phyloP scores from a whole-genome alignment of 2,329 filamentous ascomycete species.

The Onygenales sp. region DNA sequence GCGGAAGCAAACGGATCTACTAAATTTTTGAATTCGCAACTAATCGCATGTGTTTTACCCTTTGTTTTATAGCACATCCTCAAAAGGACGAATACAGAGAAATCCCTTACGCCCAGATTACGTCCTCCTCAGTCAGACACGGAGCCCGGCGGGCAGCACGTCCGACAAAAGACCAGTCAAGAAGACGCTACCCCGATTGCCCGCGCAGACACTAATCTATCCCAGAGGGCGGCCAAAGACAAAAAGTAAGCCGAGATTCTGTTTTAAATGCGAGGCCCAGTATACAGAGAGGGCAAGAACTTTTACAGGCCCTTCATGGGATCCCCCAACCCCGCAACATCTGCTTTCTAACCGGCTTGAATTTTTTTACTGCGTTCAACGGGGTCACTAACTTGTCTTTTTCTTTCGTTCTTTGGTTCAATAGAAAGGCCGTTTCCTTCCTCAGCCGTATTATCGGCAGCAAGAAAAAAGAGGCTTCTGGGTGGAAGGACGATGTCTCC shows the following conservation, averaged over 20 bases:
- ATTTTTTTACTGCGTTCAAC: not conserved
- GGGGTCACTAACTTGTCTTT: not conserved
- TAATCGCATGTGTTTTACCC: not conserved
- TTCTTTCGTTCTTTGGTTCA: not conserved
- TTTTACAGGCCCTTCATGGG: not conserved
- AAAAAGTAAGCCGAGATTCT: constrained; percentile 50
- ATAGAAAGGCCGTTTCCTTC: constrained; percentile 80
- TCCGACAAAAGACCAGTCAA: constrained; percentile 21
- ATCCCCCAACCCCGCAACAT: not conserved
- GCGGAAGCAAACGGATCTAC: not conserved
- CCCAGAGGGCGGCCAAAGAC: constrained; percentile 41
- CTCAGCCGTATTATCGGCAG: constrained; percentile 71
- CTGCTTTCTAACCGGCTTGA: not conserved
- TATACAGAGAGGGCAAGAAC: not conserved
- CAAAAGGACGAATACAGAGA: constrained; percentile 57
- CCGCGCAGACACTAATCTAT: constrained; percentile 5
- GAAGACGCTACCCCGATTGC: constrained; percentile 20
- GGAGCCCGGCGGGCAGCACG: constrained; percentile 29
- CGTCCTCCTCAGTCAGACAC: constrained; percentile 32
- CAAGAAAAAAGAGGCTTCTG: constrained; percentile 60
- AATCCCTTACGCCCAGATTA: constrained; percentile 41
- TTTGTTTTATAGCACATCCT: constrained; percentile 46
- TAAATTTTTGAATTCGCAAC: not conserved
- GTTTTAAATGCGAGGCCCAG: constrained; percentile 2
- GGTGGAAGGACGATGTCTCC: constrained; percentile 51